Percentiles rank a stretch among this genome's conserved stretches.
Conservation (phyloP, 2,329 filamentous ascomycete genomes). For the Cladosporium sp. region DNA sequence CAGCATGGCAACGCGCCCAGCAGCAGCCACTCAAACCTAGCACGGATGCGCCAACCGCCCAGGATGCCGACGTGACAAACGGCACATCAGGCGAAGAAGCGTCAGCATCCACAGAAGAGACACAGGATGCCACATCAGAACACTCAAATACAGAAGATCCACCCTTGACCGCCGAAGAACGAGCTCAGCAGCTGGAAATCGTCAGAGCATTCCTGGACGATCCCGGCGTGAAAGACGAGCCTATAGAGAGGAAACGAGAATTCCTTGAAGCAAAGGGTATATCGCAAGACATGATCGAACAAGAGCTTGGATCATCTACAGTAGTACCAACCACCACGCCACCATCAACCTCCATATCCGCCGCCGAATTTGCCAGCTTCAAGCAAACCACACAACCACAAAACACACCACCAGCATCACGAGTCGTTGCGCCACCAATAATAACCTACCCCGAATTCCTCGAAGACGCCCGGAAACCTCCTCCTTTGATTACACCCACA, state of each 20-base stretch:
- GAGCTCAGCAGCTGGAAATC: slow-evolving; percentile 55
- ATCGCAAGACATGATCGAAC: slow-evolving; percentile 64
- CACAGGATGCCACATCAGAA: not conserved
- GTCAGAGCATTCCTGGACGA: slow-evolving; percentile 76
- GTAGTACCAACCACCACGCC: not conserved
- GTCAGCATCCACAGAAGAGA: not conserved
- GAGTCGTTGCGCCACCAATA: slow-evolving; percentile 54
- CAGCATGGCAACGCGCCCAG: slow-evolving; percentile 37
- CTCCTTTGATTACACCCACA: slow-evolving; percentile 59
- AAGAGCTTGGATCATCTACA: slow-evolving; percentile 52
- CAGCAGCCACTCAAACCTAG: slow-evolving; percentile 13
- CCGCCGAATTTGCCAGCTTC: slow-evolving; percentile 31
- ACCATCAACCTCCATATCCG: slow-evolving; percentile 19
- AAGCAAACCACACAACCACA: slow-evolving; percentile 16
- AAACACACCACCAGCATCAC: slow-evolving; percentile 4
- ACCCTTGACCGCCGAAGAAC: slow-evolving; percentile 12
- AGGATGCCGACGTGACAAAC: slow-evolving; percentile 16
- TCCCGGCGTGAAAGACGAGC: slow-evolving; percentile 67
- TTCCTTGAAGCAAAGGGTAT: slow-evolving; percentile 81
- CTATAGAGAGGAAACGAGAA: slow-evolving; percentile 69
- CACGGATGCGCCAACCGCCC: not conserved
- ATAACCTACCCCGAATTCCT: slow-evolving; percentile 69
- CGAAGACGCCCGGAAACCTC: slow-evolving; percentile 57
- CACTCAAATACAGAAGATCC: not conserved
- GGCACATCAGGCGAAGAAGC: not conserved